Evolutionary conservation across 1,284 basidiomycete genomes (phyloP).

Genomic region (Mycosarcoma mackinlayi): DNA sequence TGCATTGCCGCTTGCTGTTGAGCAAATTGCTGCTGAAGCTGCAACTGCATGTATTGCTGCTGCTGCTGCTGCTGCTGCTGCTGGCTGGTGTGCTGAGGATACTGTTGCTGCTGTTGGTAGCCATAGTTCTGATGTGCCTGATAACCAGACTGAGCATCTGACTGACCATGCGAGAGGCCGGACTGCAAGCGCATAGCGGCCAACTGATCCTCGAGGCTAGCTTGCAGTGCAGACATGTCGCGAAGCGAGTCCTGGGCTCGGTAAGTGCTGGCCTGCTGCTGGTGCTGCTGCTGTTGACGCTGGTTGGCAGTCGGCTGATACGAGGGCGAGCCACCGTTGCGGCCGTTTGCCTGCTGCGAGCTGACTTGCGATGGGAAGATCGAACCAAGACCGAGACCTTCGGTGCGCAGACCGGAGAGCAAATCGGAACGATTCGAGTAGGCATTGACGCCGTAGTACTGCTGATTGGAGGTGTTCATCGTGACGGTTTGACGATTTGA

Average conservation of each 20-base stretch:
- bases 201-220: conserved; percentile 55
- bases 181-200: conserved; percentile 55
- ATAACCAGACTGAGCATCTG: conserved; percentile 22
- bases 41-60: conserved; percentile 52
- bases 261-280: conserved; percentile 27
- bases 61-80: conserved; percentile 40
- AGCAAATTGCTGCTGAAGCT: conserved; percentile 49
- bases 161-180: conserved; percentile 14
- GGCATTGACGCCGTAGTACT: conserved; percentile 28
- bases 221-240: conserved; percentile 33
- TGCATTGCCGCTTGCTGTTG: conserved; percentile 46
- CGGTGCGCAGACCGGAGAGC: conserved; percentile 52
- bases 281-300: conserved; percentile 17
- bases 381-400: conserved; percentile 53
- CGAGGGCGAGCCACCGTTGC: conserved; percentile 13
- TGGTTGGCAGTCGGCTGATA: conserved; percentile 16
- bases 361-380: conserved; percentile 16
- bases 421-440: conserved; percentile 50
- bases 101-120: conserved; percentile 49
- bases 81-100: conserved; percentile 16
- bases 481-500: too few relatives aligned
- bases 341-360: conserved; percentile 31
- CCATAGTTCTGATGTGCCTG: conserved; percentile 28
- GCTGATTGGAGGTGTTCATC: conserved; percentile 40
- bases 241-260: conserved; percentile 19